Conservation (phyloP, 257 asterid genomes). For the Solanum pimpinellifolium region DNA sequence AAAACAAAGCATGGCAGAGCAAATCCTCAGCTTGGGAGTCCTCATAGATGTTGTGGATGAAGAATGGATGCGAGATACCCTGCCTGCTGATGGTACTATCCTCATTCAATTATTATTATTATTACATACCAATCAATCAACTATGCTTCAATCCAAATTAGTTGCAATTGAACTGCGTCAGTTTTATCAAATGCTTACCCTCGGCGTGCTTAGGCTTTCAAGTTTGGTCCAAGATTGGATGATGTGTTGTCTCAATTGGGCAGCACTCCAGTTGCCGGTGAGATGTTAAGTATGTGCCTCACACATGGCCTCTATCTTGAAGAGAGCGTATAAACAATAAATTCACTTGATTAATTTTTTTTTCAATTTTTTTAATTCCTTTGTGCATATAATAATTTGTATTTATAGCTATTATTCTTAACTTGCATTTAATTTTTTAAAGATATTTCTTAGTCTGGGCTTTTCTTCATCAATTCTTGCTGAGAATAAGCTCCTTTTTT, state of each 20-base stretch:
- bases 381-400: neutral
- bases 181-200: neutral
- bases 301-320: neutral
- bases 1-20: slow-evolving; percentile 42
- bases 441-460: neutral
- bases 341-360: neutral
- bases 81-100: slow-evolving; percentile 57
- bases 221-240: neutral
- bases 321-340: neutral
- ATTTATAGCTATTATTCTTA: neutral
- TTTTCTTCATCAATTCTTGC: neutral
- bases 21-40: slow-evolving; percentile 35
- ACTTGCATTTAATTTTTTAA: neutral
- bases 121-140: neutral
- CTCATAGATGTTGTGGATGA: slow-evolving; percentile 70
- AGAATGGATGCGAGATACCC: slow-evolving; percentile 82
- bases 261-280: neutral
- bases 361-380: neutral
- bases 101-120: neutral
- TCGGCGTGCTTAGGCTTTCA: neutral
- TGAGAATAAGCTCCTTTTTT: neutral
- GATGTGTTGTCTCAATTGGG: neutral
- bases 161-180: neutral
- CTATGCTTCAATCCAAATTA: neutral
- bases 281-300: neutral